Conservation (phyloP, 495 filamentous ascomycete genomes). For the Lasiosphaeria miniovina region DNA sequence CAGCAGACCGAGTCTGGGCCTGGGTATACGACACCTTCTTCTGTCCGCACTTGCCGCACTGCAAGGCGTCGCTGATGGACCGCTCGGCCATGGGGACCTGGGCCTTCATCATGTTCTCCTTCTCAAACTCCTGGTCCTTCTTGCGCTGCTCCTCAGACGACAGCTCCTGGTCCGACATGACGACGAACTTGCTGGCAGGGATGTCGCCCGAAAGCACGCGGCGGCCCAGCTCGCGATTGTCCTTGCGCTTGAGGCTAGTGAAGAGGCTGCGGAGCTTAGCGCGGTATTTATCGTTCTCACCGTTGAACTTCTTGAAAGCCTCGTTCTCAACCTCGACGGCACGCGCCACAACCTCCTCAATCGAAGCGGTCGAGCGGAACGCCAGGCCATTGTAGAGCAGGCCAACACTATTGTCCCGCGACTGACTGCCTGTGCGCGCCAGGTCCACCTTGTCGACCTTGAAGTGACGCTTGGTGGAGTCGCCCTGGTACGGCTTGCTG, state of each 20-base stretch:
- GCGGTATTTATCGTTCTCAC: slow-evolving; percentile 72
- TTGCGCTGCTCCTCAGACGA: slow-evolving; percentile 68
- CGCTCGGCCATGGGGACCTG: slow-evolving; percentile 88
- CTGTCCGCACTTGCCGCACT: slow-evolving; percentile 85
- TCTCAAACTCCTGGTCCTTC: slow-evolving; percentile 68
- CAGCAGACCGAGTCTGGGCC: slow-evolving; percentile 91
- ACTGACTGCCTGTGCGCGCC: slow-evolving; percentile 63
- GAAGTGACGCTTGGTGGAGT: slow-evolving; percentile 73
- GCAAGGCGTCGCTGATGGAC: slow-evolving; percentile 77
- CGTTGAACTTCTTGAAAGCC: slow-evolving; percentile 60
- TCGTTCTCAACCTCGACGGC: slow-evolving; percentile 72
- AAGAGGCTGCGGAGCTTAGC: slow-evolving; percentile 85
- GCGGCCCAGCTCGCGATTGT: slow-evolving; percentile 69
- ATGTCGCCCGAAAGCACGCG: slow-evolving; percentile 75
- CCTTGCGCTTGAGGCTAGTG: slow-evolving; percentile 89
- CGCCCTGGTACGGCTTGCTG: slow-evolving; percentile 62
- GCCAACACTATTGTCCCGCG: slow-evolving; percentile 79
- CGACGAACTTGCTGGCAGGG: slow-evolving; percentile 65
- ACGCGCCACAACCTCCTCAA: slow-evolving; percentile 58
- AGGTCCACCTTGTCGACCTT: slow-evolving; percentile 74
- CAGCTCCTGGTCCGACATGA: slow-evolving; percentile 50
- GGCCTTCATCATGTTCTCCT: slow-evolving; percentile 93
- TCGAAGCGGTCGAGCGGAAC: slow-evolving; percentile 54
- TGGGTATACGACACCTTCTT: slow-evolving; percentile 93
- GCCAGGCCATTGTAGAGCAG: slow-evolving; percentile 84